phyloP scores from a whole-genome alignment of 2,329 filamentous ascomycete species.

The Penicillium sp. region DNA sequence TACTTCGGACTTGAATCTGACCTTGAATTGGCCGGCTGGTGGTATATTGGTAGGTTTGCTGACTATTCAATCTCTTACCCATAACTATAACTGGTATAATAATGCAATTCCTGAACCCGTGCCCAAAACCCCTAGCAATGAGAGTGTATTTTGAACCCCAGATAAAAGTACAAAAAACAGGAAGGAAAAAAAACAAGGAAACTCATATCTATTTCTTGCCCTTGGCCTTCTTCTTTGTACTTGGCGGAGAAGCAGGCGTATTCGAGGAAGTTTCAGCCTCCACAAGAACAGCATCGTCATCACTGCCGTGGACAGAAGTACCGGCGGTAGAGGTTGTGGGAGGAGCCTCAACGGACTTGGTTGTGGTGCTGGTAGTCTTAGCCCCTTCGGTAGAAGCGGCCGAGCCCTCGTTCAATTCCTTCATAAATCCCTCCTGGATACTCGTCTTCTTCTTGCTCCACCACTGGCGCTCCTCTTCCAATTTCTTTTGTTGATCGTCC shows the following conservation, averaged over 20 bases:
- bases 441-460: slow-evolving; percentile 80
- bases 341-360: slow-evolving; percentile 23
- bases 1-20: neutral
- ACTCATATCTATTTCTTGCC: slow-evolving; percentile 44
- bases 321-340: slow-evolving; percentile 38
- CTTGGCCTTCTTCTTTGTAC: slow-evolving; percentile 47
- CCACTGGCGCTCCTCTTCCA: slow-evolving; percentile 77
- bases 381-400: slow-evolving; percentile 22
- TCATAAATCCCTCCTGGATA: slow-evolving; percentile 77
- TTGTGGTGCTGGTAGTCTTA: slow-evolving; percentile 10
- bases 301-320: slow-evolving; percentile 48
- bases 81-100: slow-evolving; percentile 1
- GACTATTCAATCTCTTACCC: neutral
- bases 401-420: slow-evolving; percentile 62
- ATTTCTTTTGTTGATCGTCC: slow-evolving; percentile 70
- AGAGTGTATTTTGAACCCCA: slow-evolving; percentile 1
- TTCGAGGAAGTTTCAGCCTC: slow-evolving; percentile 55
- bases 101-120: neutral
- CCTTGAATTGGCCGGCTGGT: neutral
- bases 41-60: neutral
- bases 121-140: neutral
- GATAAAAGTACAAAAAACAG: slow-evolving; percentile 1
- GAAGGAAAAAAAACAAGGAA: slow-evolving; percentile 1
- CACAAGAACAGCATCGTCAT: slow-evolving; percentile 76
- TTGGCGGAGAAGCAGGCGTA: slow-evolving; percentile 24